A percentile compares a stretch with the other conserved stretches of the same genome.
Evolutionary conservation across 805 yeast species (phyloP).

Genomic region (Candida takata): DNA sequence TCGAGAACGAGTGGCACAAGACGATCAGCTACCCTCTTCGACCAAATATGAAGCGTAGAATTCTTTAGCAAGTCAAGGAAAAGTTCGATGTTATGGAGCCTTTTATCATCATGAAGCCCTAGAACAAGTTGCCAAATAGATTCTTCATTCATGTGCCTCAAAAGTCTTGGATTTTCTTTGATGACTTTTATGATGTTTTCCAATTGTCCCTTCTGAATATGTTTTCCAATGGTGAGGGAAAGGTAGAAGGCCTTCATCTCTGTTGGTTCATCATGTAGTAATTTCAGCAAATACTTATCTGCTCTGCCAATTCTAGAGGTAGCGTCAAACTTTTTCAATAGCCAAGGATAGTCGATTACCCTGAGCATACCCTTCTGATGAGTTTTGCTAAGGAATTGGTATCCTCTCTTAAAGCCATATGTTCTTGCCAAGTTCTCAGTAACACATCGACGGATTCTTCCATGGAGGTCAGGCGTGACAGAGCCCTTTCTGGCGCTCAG

Average conservation of each 20-base stretch:
- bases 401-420: conserved; percentile 8
- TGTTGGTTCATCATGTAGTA: conserved; percentile 1
- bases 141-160: conserved; percentile 6
- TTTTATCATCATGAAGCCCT: not conserved
- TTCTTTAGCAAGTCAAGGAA: conserved; percentile 2
- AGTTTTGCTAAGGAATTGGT: conserved; percentile 4
- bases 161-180: not conserved
- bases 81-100: not conserved
- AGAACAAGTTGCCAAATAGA: conserved; percentile 8
- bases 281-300: conserved; percentile 1
- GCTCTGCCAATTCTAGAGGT: conserved; percentile 7
- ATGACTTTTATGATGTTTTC: conserved; percentile 6
- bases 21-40: conserved; percentile 1
- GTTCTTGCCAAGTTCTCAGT: conserved; percentile 8
- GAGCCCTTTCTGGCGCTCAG: conserved; percentile 1
- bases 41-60: not conserved
- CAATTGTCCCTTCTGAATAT: conserved; percentile 1
- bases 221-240: conserved; percentile 10
- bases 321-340: conserved; percentile 6
- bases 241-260: conserved; percentile 13
- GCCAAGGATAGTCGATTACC: conserved; percentile 13
- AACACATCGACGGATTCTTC: conserved; percentile 6
- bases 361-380: conserved; percentile 2
- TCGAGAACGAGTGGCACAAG: conserved; percentile 2
- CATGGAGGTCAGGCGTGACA: conserved; percentile 3